Percentiles rank a stretch among this genome's conserved stretches.
Evolutionary conservation across 1,139 yeast genomes (phyloP).

Genomic region (Suhomyces ambrosiae): DNA sequence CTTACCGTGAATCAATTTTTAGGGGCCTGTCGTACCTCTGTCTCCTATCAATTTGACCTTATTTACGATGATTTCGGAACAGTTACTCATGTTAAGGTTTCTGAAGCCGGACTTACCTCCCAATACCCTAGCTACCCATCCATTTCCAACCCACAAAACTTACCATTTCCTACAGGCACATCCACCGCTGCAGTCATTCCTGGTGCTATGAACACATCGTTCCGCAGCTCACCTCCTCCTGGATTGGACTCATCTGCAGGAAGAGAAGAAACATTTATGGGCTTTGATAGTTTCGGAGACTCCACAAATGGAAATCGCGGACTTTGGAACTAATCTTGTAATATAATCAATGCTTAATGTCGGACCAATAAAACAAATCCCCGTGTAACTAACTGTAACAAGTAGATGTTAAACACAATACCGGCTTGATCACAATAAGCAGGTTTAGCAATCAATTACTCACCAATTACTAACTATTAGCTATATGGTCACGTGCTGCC

Average conservation of each 20-base stretch:
- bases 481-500: too few relatives aligned
- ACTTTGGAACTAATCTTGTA: conserved; percentile 8
- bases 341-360: not conserved
- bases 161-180: not conserved
- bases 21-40: conserved; percentile 33
- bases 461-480: too few relatives aligned
- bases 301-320: conserved; percentile 6
- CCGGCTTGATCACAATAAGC: too few relatives aligned
- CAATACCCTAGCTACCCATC: conserved; percentile 3
- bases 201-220: not conserved
- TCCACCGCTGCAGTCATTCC: not conserved
- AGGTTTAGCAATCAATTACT: too few relatives aligned
- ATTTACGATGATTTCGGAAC: conserved; percentile 51
- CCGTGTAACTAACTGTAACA: too few relatives aligned
- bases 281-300: conserved; percentile 4
- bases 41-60: conserved; percentile 42
- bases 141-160: not conserved
- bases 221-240: conserved; percentile 10
- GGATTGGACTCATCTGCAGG: conserved; percentile 6
- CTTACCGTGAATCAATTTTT: conserved; percentile 49
- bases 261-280: conserved; percentile 7
- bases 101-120: conserved; percentile 6
- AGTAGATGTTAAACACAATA: too few relatives aligned
- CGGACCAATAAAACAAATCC: not conserved
- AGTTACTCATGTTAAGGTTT: conserved; percentile 46